Conservation (phyloP, 2,329 filamentous ascomycete species). For the Alternaria viburni region DNA sequence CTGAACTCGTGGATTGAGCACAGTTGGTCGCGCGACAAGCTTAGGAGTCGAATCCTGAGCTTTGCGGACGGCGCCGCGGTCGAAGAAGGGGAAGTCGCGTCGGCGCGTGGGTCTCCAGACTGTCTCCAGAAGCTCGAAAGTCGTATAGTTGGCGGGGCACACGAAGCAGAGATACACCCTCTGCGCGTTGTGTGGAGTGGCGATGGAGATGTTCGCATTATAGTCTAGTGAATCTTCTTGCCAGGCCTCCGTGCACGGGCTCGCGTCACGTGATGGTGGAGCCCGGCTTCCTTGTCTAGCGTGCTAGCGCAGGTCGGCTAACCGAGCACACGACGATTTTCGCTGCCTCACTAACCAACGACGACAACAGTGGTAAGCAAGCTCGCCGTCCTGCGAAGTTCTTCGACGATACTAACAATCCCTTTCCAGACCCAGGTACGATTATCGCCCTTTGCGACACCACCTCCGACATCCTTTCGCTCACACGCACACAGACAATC, state of each 20-base stretch:
- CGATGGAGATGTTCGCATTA: slow-evolving; percentile 22
- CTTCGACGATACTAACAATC: slow-evolving; percentile 13
- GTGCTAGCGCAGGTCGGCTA: slow-evolving; percentile 16
- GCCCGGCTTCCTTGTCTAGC: slow-evolving; percentile 7
- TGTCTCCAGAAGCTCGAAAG: slow-evolving; percentile 14
- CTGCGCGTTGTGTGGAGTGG: slow-evolving; percentile 38
- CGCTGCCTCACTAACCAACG: slow-evolving; percentile 24
- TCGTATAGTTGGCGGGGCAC: slow-evolving; percentile 23
- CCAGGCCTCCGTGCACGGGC: neutral
- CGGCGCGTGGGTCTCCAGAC: slow-evolving; percentile 21
- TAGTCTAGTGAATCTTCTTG: slow-evolving; percentile 4
- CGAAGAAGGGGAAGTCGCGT: slow-evolving; percentile 29
- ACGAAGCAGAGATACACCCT: slow-evolving; percentile 25
- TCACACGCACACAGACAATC: slow-evolving; percentile 38
- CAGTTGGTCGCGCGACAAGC: slow-evolving; percentile 24
- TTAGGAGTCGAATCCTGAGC: slow-evolving; percentile 31
- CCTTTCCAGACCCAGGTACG: slow-evolving; percentile 36
- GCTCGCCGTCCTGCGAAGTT: slow-evolving; percentile 17
- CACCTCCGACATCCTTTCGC: slow-evolving; percentile 19
- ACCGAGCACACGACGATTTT: slow-evolving; percentile 16
- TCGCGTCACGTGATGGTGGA: neutral
- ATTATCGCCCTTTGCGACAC: slow-evolving; percentile 5
- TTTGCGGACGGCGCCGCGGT: slow-evolving; percentile 34
- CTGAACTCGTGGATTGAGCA: slow-evolving; percentile 12
- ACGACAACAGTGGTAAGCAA: slow-evolving; percentile 45